Base-by-base conservation (phyloP, 495 filamentous ascomycete species). In the Neohortaea acidophila region DNA sequence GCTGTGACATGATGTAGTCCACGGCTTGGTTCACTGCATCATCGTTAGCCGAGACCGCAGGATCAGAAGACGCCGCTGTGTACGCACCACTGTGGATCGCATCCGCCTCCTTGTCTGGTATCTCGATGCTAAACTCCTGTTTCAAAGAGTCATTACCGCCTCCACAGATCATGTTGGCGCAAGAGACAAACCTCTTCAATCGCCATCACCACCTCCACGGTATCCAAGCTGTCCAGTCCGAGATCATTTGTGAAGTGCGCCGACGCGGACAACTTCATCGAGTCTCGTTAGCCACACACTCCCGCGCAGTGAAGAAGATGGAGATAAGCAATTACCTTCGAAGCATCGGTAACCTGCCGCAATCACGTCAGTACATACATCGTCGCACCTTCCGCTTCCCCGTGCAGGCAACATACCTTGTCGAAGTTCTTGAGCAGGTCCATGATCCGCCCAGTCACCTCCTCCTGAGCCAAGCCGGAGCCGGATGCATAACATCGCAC, bases 81-180 rank as follows among this genome's bases (percentile, higher is more conserved):
- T n/a, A 70, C 87, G 49, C 85, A 94, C 87, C 77, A 58, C 84
- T 93, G 71, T 87, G 83, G 60, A 97, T 93, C 47, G 73, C 70
- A 66, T 97, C 89, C 48, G 89, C 91, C 55, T 94, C 87, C 70
- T 94, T 96, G 64, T 97, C 89, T 48, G 89, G 91, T 61, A 97
- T 97, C 73, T 97, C 89, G 65, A 97, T 89, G 75, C 85, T 94
- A 66, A 97, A 97, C 62, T 97, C 89, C 87, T 96, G 56, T 60
- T 51, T 33, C 26, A 41, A 33, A 33, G 6, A 12, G n/a, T n/a
- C n/a, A n/a, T n/a, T n/a, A n/a, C n/a, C n/a, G n/a, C n/a, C n/a
- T n/a, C n/a, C n/a, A n/a, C n/a, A n/a, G n/a, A n/a, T n/a, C n/a
- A n/a, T n/a, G n/a, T n/a, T n/a, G n/a, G n/a, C n/a, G n/a, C n/a